Evolutionary conservation across 305 asterid species (phyloP).

Genomic region (Fraxinus angustifolia): DNA sequence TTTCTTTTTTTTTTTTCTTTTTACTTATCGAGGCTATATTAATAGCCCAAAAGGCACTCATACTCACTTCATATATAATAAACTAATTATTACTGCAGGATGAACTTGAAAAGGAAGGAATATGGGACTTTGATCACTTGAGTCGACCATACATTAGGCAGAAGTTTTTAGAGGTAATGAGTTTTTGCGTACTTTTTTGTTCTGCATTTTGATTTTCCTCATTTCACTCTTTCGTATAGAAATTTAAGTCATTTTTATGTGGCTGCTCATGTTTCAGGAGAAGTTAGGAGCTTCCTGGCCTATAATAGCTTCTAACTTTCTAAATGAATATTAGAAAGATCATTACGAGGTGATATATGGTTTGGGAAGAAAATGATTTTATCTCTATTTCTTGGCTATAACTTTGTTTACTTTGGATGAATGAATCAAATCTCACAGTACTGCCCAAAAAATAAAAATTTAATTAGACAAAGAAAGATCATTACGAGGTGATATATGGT

Average conservation of each 20-base stretch:
- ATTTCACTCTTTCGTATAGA: neutral
- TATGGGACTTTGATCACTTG: constrained; percentile 91
- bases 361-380: constrained; percentile 1
- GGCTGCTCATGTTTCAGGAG: constrained; percentile 48
- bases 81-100: constrained; percentile 44
- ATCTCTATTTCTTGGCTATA: constrained; percentile 1
- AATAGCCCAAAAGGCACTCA: neutral
- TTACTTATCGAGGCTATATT: neutral
- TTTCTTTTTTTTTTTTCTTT: neutral
- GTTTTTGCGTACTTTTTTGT: neutral
- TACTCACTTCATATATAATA: neutral
- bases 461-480: constrained; percentile 45
- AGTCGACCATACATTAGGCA: constrained; percentile 66
- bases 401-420: neutral
- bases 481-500: constrained; percentile 57
- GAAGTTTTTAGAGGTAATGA: constrained; percentile 52
- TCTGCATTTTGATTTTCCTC: neutral
- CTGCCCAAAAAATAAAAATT: neutral
- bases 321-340: constrained; percentile 68
- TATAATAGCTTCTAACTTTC: constrained; percentile 66
- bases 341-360: constrained; percentile 58
- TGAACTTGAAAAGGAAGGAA: constrained; percentile 88
- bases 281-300: constrained; percentile 83
- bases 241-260: neutral
- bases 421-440: neutral